Conservation (phyloP, 805 yeast genomes). For the Monosporozyma unispora region DNA sequence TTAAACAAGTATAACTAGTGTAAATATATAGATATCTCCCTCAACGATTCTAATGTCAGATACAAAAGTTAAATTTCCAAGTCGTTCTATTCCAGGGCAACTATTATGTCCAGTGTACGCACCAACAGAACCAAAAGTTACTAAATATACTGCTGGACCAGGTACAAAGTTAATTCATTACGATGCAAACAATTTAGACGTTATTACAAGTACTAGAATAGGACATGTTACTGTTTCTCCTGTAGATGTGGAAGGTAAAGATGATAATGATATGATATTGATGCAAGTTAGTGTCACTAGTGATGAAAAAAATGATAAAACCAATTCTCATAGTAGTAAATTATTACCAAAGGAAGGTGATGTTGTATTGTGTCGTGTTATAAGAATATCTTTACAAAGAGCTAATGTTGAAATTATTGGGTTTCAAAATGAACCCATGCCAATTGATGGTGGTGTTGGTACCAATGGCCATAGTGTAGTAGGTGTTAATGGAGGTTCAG, state of each 20-base stretch:
- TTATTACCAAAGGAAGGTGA: conserved; percentile 69
- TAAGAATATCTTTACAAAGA: conserved; percentile 56
- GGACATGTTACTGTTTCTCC: conserved; percentile 40
- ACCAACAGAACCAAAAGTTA: conserved; percentile 8
- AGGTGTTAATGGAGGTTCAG: conserved; percentile 49
- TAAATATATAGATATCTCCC: neutral
- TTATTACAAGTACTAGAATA: conserved; percentile 49
- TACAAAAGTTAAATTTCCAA: conserved; percentile 26
- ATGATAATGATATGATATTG: conserved; percentile 2
- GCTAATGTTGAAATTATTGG: conserved; percentile 70
- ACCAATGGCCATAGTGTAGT: conserved; percentile 38
- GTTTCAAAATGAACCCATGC: conserved; percentile 51
- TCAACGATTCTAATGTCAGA: neutral
- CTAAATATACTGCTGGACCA: conserved; percentile 46
- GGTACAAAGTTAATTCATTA: conserved; percentile 52
- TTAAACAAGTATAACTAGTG: neutral
- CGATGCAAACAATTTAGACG: conserved; percentile 35
- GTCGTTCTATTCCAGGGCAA: conserved; percentile 71
- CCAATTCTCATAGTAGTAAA: neutral
- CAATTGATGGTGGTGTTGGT: conserved; percentile 60
- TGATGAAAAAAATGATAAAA: conserved; percentile 6
- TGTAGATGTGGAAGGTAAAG: conserved; percentile 1
- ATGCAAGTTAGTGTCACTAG: conserved; percentile 4
- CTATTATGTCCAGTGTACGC: conserved; percentile 52
- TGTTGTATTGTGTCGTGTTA: conserved; percentile 66